Evolutionary conservation across 495 filamentous ascomycete genomes (phyloP).

Genomic region (Aspergillus olivimuriae): DNA sequence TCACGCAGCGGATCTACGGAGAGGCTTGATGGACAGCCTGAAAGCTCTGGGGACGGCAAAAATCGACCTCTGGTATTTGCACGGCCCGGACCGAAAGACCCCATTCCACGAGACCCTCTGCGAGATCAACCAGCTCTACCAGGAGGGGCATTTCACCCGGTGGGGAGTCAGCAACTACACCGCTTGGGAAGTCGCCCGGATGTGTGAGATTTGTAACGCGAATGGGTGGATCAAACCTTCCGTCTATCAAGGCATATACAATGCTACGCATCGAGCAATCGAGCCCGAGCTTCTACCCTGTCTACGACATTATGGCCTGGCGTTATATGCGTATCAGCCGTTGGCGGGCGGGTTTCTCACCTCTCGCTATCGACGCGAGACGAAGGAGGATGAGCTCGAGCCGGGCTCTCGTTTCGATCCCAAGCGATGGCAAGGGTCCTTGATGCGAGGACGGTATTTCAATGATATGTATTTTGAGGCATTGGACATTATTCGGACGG

Average conservation of each 20-base stretch:
- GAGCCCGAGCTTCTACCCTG: constrained; percentile 48
- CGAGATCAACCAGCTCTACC: constrained; percentile 41
- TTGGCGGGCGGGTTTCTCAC: constrained; percentile 41
- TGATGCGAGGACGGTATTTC: constrained; percentile 38
- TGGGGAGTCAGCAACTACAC: constrained; percentile 47
- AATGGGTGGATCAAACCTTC: constrained; percentile 44
- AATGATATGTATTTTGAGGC: constrained; percentile 41
- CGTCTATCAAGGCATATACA: constrained; percentile 52
- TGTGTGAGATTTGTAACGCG: constrained; percentile 42
- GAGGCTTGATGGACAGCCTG: constrained; percentile 28
- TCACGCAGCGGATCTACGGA: constrained; percentile 24
- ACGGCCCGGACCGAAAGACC: constrained; percentile 42
- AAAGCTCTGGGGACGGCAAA: constrained; percentile 38
- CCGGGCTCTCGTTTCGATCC: constrained; percentile 39
- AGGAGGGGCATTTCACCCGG: constrained; percentile 39
- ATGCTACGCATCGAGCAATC: constrained; percentile 42
- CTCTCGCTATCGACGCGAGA: constrained; percentile 4
- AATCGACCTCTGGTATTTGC: constrained; percentile 41
- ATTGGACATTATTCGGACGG: constrained; percentile 36
- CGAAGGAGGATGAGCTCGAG: constrained; percentile 3
- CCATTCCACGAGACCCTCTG: constrained; percentile 44
- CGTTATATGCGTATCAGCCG: constrained; percentile 44
- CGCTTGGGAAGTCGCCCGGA: constrained; percentile 44
- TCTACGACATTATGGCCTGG: constrained; percentile 45
- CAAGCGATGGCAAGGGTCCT: constrained; percentile 26